Conservation (phyloP, 805 yeast species). For the Yarrowia bubula region DNA sequence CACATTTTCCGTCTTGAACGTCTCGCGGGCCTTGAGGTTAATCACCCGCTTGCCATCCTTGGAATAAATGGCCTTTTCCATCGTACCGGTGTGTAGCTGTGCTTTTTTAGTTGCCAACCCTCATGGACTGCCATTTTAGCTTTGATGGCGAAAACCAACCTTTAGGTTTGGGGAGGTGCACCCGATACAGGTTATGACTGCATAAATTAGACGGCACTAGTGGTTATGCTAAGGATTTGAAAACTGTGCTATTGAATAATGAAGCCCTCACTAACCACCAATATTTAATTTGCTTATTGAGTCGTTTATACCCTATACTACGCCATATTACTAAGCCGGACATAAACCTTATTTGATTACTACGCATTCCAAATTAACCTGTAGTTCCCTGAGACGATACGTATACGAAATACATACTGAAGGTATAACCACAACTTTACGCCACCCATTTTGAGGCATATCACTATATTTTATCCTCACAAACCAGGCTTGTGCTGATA, state of each 20-base stretch:
- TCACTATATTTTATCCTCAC: no score
- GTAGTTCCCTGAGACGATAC: background rate
- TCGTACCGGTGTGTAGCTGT: constrained; percentile 11
- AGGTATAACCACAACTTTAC: no score
- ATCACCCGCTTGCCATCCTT: constrained; percentile 25
- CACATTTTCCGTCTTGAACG: constrained; percentile 25
- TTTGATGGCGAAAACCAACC: constrained; percentile 9
- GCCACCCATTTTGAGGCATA: no score
- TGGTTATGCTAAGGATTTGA: no score
- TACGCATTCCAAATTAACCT: background rate
- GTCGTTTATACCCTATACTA: no score
- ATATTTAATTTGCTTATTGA: no score
- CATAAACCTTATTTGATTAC: background rate
- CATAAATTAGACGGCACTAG: no score
- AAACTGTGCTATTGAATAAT: no score
- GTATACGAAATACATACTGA: no score
- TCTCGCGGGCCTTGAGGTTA: constrained; percentile 24
- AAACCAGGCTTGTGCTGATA: no score
- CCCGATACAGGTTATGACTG: constrained; percentile 9
- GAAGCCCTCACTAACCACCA: no score
- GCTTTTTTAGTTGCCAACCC: background rate
- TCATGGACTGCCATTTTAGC: background rate
- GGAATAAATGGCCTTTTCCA: constrained; percentile 26
- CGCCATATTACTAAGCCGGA: background rate
- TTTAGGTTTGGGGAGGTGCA: constrained; percentile 3